Percentiles rank a stretch among this genome's conserved stretches.
Evolutionary conservation across 1,139 yeast genomes (phyloP).

Genomic region (Suhomyces taliae): DNA sequence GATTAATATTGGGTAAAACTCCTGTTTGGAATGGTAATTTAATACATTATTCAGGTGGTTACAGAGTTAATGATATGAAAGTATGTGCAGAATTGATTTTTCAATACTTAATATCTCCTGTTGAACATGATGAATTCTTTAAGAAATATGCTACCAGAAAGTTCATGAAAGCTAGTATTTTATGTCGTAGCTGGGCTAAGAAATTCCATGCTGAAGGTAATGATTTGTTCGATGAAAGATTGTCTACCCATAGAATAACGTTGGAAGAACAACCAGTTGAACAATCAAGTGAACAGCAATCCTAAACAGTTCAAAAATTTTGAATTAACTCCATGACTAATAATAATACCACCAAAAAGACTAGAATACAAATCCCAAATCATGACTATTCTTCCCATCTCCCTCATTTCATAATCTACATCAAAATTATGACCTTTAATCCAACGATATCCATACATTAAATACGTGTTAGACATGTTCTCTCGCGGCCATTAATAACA

Average conservation of each 20-base stretch:
- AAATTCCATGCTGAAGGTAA: constrained; percentile 38
- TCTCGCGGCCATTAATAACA: too few species aligned
- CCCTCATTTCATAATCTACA: too few species aligned
- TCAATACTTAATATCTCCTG: constrained; percentile 80
- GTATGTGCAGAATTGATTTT: constrained; percentile 73
- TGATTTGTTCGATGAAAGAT: constrained; percentile 19
- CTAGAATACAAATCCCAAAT: too few species aligned
- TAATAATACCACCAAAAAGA: too few species aligned
- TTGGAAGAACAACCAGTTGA: constrained; percentile 6
- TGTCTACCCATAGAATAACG: constrained; percentile 17
- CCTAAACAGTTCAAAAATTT: too few species aligned
- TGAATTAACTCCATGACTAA: too few species aligned
- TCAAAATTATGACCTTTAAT: too few species aligned
- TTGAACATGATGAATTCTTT: constrained; percentile 88
- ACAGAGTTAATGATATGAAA: constrained; percentile 67
- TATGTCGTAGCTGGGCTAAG: constrained; percentile 92
- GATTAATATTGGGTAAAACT: constrained; percentile 70
- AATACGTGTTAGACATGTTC: too few species aligned
- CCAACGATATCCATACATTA: too few species aligned
- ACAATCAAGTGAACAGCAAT: neutral
- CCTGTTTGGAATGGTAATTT: constrained; percentile 82
- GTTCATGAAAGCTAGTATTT: constrained; percentile 85
- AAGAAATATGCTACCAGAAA: constrained; percentile 90
- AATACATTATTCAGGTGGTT: constrained; percentile 91
- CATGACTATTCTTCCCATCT: too few species aligned